Conservation (phyloP, 1,284 basidiomycete species). For the Quambalaria eucalypti region DNA sequence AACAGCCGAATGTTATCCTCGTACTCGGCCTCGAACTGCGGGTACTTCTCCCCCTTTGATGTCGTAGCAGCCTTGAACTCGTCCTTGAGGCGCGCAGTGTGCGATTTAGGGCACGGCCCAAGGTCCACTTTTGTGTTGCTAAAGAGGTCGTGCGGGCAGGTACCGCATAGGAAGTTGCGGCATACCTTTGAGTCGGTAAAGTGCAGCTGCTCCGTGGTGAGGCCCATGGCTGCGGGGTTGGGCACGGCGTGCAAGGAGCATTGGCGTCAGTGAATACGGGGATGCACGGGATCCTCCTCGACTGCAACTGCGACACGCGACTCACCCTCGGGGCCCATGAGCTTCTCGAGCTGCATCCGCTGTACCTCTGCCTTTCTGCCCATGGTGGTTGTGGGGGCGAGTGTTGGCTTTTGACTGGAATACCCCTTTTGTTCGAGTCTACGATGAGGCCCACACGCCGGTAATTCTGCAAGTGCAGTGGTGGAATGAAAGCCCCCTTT, state of each 20-base stretch:
- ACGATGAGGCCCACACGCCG: no score
- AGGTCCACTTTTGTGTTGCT: slow-evolving; percentile 99
- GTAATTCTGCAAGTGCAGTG: no score
- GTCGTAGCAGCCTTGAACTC: slow-evolving; percentile 69
- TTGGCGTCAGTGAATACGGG: background rate
- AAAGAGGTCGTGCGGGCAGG: slow-evolving; percentile 92
- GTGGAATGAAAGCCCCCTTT: no score
- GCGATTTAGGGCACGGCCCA: slow-evolving; percentile 91
- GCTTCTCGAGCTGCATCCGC: slow-evolving; percentile 72
- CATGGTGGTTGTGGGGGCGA: slow-evolving; percentile 22
- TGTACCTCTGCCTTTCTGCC: slow-evolving; percentile 63
- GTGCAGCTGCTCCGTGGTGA: slow-evolving; percentile 56
- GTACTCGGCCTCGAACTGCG: slow-evolving; percentile 53
- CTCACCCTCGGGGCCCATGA: slow-evolving; percentile 45
- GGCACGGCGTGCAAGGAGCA: background rate
- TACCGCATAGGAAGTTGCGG: slow-evolving; percentile 93
- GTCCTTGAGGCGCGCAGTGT: slow-evolving; percentile 85
- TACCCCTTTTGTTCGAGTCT: no score
- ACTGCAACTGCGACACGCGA: no score
- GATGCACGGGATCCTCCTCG: background rate
- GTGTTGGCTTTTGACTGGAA: no score
- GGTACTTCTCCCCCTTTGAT: slow-evolving; percentile 54
- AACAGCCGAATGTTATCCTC: slow-evolving; percentile 89
- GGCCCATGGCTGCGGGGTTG: slow-evolving; percentile 34
- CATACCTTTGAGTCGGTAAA: slow-evolving; percentile 99